A percentile compares a stretch with the other conserved stretches of the same genome.
phyloP scores from a whole-genome alignment of 805 yeast species.

The Schwanniomyces polymorphus region DNA sequence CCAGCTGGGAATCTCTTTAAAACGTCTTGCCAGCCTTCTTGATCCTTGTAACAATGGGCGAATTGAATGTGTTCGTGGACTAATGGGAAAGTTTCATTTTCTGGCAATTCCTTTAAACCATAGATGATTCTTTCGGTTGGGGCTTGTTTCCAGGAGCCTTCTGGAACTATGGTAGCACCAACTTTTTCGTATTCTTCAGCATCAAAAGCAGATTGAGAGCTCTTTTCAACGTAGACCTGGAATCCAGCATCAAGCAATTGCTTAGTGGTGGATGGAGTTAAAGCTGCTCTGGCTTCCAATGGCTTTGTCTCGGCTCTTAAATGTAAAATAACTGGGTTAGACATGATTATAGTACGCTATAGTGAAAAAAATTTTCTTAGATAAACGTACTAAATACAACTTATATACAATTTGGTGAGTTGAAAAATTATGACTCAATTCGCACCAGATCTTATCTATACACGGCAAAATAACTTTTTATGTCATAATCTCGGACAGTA shows the following conservation, averaged over 20 bases:
- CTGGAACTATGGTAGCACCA: slow-evolving; percentile 89
- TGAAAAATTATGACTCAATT: slow-evolving; percentile 1
- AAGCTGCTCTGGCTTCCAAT: slow-evolving; percentile 93
- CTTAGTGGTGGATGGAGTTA: slow-evolving; percentile 90
- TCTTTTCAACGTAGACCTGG: slow-evolving; percentile 83
- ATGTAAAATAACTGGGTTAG: slow-evolving; percentile 62
- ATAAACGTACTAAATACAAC: background rate
- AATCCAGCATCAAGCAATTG: slow-evolving; percentile 84
- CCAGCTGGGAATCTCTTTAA: slow-evolving; percentile 88
- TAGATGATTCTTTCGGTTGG: slow-evolving; percentile 87
- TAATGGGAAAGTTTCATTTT: slow-evolving; percentile 83
- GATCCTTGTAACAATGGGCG: slow-evolving; percentile 98
- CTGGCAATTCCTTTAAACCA: slow-evolving; percentile 95
- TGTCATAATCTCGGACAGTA: background rate
- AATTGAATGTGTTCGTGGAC: slow-evolving; percentile 96
- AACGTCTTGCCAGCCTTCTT: slow-evolving; percentile 96
- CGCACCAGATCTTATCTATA: background rate
- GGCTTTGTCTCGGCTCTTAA: slow-evolving; percentile 98
- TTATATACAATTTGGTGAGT: background rate
- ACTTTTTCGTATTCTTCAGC: slow-evolving; percentile 71
- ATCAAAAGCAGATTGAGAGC: slow-evolving; percentile 78
- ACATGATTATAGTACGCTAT: slow-evolving; percentile 4
- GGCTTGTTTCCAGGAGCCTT: slow-evolving; percentile 90
- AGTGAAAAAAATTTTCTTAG: background rate
- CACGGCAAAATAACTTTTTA: background rate